Evolutionary conservation across 2,329 filamentous ascomycete genomes (phyloP).

Genomic region (Corinectria fuckeliana): DNA sequence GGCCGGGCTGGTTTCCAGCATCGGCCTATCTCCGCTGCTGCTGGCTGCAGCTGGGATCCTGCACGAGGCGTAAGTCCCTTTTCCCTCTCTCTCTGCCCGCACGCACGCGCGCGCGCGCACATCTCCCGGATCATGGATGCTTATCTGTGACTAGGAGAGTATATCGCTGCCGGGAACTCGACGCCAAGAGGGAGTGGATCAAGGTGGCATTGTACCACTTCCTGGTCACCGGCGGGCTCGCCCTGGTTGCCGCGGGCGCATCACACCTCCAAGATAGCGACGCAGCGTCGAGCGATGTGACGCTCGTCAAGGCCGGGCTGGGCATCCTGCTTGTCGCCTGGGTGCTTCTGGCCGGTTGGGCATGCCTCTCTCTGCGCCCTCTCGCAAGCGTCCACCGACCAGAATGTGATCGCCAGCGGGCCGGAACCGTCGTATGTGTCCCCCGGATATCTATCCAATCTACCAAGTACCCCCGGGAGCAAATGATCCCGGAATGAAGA

Average conservation of each 20-base stretch:
- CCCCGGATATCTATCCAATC: neutral
- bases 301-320: slow-evolving; percentile 13
- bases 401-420: neutral
- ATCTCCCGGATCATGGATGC: neutral
- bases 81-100: neutral
- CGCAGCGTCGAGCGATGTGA: slow-evolving; percentile 1
- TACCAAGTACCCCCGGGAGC: neutral
- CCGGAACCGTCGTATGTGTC: slow-evolving; percentile 2
- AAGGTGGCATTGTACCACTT: slow-evolving; percentile 12
- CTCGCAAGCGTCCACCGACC: neutral
- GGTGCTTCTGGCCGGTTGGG: slow-evolving; percentile 6
- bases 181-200: slow-evolving; percentile 16
- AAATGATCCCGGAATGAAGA: neutral
- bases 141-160: slow-evolving; percentile 26
- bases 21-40: slow-evolving; percentile 49
- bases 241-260: slow-evolving; percentile 12
- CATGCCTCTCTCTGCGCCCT: neutral
- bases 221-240: slow-evolving; percentile 9
- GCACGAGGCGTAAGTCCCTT: slow-evolving; percentile 40
- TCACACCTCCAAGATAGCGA: slow-evolving; percentile 2
- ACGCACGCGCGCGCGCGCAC: neutral
- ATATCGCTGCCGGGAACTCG: slow-evolving; percentile 1
- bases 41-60: slow-evolving; percentile 41
- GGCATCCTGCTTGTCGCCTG: slow-evolving; percentile 11
- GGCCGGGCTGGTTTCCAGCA: slow-evolving; percentile 44